Conservation (phyloP, 2,329 filamentous ascomycete species). For the Parafenestella ontariensis region DNA sequence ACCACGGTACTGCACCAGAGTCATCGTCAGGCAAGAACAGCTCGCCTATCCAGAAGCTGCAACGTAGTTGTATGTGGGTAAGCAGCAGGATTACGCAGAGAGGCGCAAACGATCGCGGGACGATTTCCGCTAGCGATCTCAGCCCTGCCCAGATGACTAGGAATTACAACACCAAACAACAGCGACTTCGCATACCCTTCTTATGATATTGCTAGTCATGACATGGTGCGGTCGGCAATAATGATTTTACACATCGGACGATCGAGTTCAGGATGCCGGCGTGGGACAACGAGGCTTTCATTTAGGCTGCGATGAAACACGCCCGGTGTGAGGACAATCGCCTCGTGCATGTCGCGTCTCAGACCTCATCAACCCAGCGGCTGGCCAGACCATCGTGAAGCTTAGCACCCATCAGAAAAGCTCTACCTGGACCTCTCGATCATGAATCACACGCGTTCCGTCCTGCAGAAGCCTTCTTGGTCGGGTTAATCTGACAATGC, state of each 20-base stretch:
- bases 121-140: slow-evolving; percentile 22
- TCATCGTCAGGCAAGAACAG: no score
- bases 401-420: slow-evolving; percentile 27
- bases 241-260: slow-evolving; percentile 8
- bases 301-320: slow-evolving; percentile 35
- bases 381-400: slow-evolving; percentile 48
- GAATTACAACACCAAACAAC: slow-evolving; percentile 6
- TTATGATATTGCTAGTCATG: no score
- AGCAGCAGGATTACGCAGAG: slow-evolving; percentile 24
- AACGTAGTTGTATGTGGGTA: no score
- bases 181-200: slow-evolving; percentile 1
- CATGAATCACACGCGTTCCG: slow-evolving; percentile 20
- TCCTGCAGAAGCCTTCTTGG: slow-evolving; percentile 27
- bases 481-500: slow-evolving; percentile 33
- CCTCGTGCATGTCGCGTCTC: slow-evolving; percentile 43
- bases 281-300: slow-evolving; percentile 6
- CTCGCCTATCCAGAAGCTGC: no score
- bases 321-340: slow-evolving; percentile 31
- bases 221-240: no score
- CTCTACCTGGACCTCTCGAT: slow-evolving; percentile 24
- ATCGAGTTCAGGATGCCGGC: slow-evolving; percentile 7
- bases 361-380: slow-evolving; percentile 40
- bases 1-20: no score
- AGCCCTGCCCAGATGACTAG: not conserved
- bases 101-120: slow-evolving; percentile 19